Base-by-base conservation (phyloP, 352 stramenopile genomes). In the Phytophthora nicotianae region DNA sequence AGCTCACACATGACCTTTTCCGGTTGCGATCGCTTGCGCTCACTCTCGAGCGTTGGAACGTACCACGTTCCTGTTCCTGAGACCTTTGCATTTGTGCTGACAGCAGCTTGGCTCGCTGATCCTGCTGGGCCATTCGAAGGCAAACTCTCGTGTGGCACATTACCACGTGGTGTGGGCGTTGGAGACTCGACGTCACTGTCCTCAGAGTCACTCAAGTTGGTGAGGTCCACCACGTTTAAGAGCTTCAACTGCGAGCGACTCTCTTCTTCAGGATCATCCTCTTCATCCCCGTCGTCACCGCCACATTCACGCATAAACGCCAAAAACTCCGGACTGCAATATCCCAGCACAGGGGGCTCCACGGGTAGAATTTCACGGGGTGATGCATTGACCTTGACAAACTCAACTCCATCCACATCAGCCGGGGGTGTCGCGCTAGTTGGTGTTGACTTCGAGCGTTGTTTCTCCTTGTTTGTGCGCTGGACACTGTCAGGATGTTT, bases 141-240 rank as follows among this genome's bases (percentile, higher is more conserved):
- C 37, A 42, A n/a, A 23, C 3, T 37, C 11, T 35, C 16, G 13
- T 46, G 27, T 13, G 45, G 5, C 19, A n/a, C 14, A 24, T 32
- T 21, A 53, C 45, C 32, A 5, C 38, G 63, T 50, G 52, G 48
- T 5, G 50, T 70, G 9, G 49, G 49, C n/a, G 27, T n/a, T 26
- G 50, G 48, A 2, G 48, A 75, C 10, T 77, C 70, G 6, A 61
- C 57, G 6, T 77, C 75, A 29, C 70, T 72, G 35, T 83, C 53
- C 6, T 72, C 76, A 2, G 79, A 83, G 38, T 88, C 79, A 27
- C 73, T 86, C 29, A 88, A 51, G 48, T 77, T 81, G 2, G 82
- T 88, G 24, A 91, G 50, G 27, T 91, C 82, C 37, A 91, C 78
- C 7, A 88, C 68, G 43, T 86, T 67, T 16, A 89, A 52, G 2